Percentiles rank a stretch among this genome's conserved stretches.
Conservation (phyloP, 305 asterid species). For the Fraxinus albicans region DNA sequence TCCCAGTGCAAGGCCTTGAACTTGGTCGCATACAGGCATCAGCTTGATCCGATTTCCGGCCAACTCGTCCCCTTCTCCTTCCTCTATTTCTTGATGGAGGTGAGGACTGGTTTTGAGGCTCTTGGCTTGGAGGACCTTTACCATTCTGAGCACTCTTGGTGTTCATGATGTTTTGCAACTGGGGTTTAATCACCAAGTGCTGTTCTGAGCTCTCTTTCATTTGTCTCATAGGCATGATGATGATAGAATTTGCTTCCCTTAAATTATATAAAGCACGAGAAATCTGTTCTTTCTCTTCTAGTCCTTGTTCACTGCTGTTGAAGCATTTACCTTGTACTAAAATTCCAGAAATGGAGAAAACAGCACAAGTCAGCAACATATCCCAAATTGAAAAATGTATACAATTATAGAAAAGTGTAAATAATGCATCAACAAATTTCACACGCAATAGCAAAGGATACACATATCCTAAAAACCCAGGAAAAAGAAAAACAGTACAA, state of each 20-base stretch:
- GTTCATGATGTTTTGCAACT: constrained; percentile 47
- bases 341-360: constrained; percentile 41
- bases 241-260: constrained; percentile 15
- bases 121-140: constrained; percentile 57
- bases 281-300: constrained; percentile 22
- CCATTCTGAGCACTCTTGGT: constrained; percentile 56
- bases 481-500: background rate
- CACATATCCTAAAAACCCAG: constrained; percentile 24
- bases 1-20: constrained; percentile 84
- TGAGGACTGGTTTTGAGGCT: constrained; percentile 49
- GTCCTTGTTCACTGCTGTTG: constrained; percentile 34
- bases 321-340: constrained; percentile 56
- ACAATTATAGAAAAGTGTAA: constrained; percentile 34
- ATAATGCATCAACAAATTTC: constrained; percentile 21
- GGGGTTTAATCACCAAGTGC: constrained; percentile 68
- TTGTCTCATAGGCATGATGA: constrained; percentile 83
- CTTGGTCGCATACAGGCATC: constrained; percentile 79
- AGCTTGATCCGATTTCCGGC: constrained; percentile 83
- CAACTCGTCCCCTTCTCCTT: constrained; percentile 80
- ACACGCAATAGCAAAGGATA: constrained; percentile 54
- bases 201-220: constrained; percentile 76
- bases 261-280: constrained; percentile 6
- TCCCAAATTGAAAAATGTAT: constrained; percentile 31
- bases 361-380: constrained; percentile 50
- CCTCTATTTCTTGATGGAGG: constrained; percentile 77